Evolutionary conservation across 768 basidiomycete genomes (phyloP).

Genomic region (Boletus subparvulus): DNA sequence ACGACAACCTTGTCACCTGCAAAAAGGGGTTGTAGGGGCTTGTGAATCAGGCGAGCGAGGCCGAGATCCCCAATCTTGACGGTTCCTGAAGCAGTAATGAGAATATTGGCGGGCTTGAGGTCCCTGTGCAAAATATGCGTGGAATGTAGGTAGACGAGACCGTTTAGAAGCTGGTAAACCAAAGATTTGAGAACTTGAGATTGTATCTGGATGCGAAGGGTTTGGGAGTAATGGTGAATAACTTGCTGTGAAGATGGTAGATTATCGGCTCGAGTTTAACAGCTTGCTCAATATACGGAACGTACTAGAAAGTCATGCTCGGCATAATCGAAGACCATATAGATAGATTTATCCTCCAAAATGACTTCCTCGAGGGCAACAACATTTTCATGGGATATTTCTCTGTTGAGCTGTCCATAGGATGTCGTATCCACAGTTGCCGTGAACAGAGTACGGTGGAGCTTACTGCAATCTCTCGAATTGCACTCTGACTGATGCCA

Average conservation of each 20-base stretch:
- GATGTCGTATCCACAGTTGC: constrained; percentile 14
- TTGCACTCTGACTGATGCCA: constrained; percentile 96
- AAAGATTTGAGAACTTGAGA: constrained; percentile 86
- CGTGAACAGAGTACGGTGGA: not conserved
- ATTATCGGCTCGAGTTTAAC: not conserved
- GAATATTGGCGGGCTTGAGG: constrained; percentile 97
- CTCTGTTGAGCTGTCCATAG: constrained; percentile 70
- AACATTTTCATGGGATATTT: constrained; percentile 88
- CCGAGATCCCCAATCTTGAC: constrained; percentile 99
- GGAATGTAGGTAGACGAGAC: constrained; percentile 91
- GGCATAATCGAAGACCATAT: constrained; percentile 99
- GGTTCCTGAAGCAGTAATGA: constrained; percentile 82
- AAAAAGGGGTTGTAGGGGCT: constrained; percentile 88
- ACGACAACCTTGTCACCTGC: constrained; percentile 98
- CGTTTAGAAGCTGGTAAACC: constrained; percentile 91
- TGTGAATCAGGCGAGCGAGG: constrained; percentile 85
- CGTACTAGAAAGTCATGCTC: constrained; percentile 96
- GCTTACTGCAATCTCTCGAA: constrained; percentile 90
- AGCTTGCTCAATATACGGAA: not conserved
- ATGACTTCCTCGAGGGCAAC: constrained; percentile 93
- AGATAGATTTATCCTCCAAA: constrained; percentile 96
- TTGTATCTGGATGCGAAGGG: constrained; percentile 73
- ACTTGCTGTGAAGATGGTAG: constrained; percentile 68
- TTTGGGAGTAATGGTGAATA: constrained; percentile 96
- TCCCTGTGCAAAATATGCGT: constrained; percentile 96